A percentile compares a stretch with the other conserved stretches of the same genome.
Conservation (phyloP, 2,329 filamentous ascomycete genomes). For the Fusarium robinianum region DNA sequence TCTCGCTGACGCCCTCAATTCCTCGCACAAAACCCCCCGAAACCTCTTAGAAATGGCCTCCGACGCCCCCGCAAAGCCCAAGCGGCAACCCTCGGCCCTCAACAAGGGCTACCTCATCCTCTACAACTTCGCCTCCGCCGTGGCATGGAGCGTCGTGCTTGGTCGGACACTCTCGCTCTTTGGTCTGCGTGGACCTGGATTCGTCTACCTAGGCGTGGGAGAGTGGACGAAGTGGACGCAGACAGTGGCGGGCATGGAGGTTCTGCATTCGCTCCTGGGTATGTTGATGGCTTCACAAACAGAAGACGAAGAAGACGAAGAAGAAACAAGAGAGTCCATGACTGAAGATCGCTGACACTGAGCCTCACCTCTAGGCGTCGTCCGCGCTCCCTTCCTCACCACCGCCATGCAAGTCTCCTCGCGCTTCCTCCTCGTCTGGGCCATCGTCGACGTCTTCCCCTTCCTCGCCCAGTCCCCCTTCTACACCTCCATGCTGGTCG, state of each 20-base stretch:
- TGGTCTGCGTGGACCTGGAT: conserved; percentile 56
- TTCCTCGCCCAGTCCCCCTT: conserved; percentile 61
- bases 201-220: conserved; percentile 66
- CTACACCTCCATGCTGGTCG: conserved; percentile 79
- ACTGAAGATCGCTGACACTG: conserved; percentile 3
- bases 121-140: conserved; percentile 81
- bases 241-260: conserved; percentile 80
- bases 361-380: conserved; percentile 63
- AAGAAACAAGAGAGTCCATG: background rate
- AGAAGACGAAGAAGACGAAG: too few relatives aligned
- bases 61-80: conserved; percentile 30
- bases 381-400: conserved; percentile 82
- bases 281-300: conserved; percentile 38
- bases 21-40: background rate
- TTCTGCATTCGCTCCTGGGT: conserved; percentile 81
- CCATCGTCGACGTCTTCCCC: conserved; percentile 75
- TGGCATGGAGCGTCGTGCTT: conserved; percentile 79
- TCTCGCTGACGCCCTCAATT: background rate
- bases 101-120: conserved; percentile 75
- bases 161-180: conserved; percentile 65
- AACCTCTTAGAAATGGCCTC: conserved; percentile 34
- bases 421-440: conserved; percentile 88
- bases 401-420: conserved; percentile 89
- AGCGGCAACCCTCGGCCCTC: conserved; percentile 39
- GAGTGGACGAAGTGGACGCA: conserved; percentile 79